These are phyloP conservation scores for Tirmania nivea DNA, from an alignment of 495 filamentous ascomycete species.

Conservation along the genomic window DNA sequence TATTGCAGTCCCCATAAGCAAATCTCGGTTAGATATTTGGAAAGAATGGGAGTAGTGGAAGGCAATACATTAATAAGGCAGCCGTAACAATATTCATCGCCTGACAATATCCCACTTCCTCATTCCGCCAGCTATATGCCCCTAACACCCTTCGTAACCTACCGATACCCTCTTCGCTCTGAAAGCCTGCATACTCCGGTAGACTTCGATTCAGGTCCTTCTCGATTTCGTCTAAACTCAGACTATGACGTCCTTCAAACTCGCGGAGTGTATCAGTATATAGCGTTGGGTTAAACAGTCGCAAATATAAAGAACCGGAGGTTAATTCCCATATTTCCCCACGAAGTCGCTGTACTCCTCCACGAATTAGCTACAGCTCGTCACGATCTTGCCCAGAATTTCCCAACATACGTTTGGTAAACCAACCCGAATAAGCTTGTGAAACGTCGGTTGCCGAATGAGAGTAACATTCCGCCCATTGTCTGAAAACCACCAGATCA, in stretches of 20 bases:
- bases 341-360: slow-evolving; percentile 35
- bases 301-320: slow-evolving; percentile 70
- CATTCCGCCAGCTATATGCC: slow-evolving; percentile 89
- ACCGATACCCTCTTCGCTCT: slow-evolving; percentile 86
- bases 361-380: not conserved
- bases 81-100: slow-evolving; percentile 99
- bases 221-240: slow-evolving; percentile 96
- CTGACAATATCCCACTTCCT: slow-evolving; percentile 92
- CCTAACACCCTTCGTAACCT: slow-evolving; percentile 74
- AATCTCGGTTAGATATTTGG: not conserved
- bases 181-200: slow-evolving; percentile 91
- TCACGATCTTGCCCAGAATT: not conserved
- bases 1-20: slow-evolving; percentile 12
- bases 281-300: slow-evolving; percentile 62
- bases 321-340: slow-evolving; percentile 94
- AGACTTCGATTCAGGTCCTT: slow-evolving; percentile 92
- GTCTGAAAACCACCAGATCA: slow-evolving; percentile 28
- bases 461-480: slow-evolving; percentile 86
- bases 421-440: slow-evolving; percentile 88
- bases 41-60: not conserved
- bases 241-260: slow-evolving; percentile 57
- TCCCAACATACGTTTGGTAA: slow-evolving; percentile 42
- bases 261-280: slow-evolving; percentile 68
- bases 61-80: slow-evolving; percentile 61
- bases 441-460: slow-evolving; percentile 86